Base-by-base conservation (phyloP, 148 eudicot species). In the Diospyros lotus region DNA sequence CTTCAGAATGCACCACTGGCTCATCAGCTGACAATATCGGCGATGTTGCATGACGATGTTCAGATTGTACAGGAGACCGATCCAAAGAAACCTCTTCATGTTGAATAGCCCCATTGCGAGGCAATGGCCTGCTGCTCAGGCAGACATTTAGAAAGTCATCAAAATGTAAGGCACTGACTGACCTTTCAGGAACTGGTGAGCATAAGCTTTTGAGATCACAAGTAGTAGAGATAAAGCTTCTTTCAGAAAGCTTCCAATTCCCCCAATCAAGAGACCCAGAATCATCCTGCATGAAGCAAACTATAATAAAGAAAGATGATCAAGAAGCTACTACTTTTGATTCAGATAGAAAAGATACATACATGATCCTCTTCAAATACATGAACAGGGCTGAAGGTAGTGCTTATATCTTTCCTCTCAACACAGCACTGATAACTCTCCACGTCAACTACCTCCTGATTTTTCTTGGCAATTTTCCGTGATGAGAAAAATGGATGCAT, bases 401-500 rank as follows among this genome's bases (percentile, higher is more conserved):
- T 75, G 75, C 80, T 66, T 75, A 72, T 83, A 44, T 82, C 86
- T 71, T 86, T 82, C 76, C 80, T 74, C 81, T 77, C 81, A 67
- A 61, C 56, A 40, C 80, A 78, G 64, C 75, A 79, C 71, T 76
- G 84, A 52, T 78, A 78, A 64, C 43, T 77, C 80, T 85, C 92
- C 74, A 56, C 66, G 75, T 80, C 83, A 77, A 45, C 68, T 42
- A 65, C 73, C 73, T 85, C 89, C 80, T 79, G 82, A 66, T 65
- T 83, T 80, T 77, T 85, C 83, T 88, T 95, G 43, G 82, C 86
- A 74, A 66, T 77, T 87, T 89, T 90, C 80, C 78, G 54, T 45
- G 87, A 83, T 46, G 89, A 84, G 77, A 95, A 95, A 83, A 95
- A 95, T 50, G 98, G 98, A 80, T 95, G 98, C 54, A 95, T 63